Base-by-base conservation (phyloP, 257 asterid species). In the Solanum neorickii region DNA sequence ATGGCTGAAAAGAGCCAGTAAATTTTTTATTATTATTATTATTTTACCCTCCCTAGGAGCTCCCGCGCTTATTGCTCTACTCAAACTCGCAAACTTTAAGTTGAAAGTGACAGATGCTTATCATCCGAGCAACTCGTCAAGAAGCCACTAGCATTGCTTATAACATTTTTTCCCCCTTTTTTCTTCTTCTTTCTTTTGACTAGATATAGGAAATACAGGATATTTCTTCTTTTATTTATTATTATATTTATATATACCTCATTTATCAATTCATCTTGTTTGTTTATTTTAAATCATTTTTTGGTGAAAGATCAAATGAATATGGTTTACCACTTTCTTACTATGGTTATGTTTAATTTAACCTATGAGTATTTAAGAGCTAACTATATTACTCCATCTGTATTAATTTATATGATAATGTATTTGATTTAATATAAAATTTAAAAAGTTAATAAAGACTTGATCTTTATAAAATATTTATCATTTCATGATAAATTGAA, bases 361-460 rank as follows among this genome's bases (percentile, higher is more conserved):
- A 52, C 23, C 9, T 33, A 70, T 23, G 4, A 14, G 42, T 31
- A 23, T 25, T n/a, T 66, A 66, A 66, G 74, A 66, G 74, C 3
- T 5, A 66, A 66, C 4, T 27, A 66, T 65, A 66, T 65, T 65
- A 65, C 70, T 20, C 0, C 6, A 21, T 8, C 2, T 3, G 13
- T 59, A 3, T 9, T 13, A 23, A 21, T 60, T 60, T 60, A 60
- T 60, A 21, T 60, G 27, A 9, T 60, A 60, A 9, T 56, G 5
- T 56, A 49, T 3, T 56, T 56, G 3, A 18, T 18, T 56, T 4
- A 2, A 10, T 18, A 20, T 0, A 56, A 5, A 9, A 2, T 62
- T 62, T 11, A 10, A 10, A 5, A n/a, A 62, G 11, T 62, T 10
- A 23, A 5, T 10, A 8, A 5, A 5, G 0, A 5, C 0, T n/a